phyloP scores from a whole-genome alignment of 2,329 filamentous ascomycete genomes.

The Ustulina deusta region DNA sequence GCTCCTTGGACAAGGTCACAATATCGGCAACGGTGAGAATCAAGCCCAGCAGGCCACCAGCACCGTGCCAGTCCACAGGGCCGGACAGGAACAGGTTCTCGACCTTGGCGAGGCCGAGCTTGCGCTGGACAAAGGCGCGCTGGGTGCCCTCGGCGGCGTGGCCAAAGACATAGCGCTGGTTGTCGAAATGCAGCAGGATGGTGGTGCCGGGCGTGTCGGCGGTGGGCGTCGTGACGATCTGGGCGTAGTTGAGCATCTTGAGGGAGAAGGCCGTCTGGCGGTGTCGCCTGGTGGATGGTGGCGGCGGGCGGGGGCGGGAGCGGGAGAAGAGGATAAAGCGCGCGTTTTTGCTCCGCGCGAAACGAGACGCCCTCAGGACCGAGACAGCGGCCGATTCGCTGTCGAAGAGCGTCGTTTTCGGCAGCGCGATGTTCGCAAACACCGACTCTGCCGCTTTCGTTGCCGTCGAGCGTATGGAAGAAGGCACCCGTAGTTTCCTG shows the following conservation, averaged over 20 bases:
- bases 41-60: constrained; percentile 86
- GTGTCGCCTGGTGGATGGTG: background rate
- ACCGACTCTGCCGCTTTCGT: constrained; percentile 2
- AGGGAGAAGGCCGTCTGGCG: background rate
- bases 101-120: constrained; percentile 72
- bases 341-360: too few species aligned
- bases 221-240: constrained; percentile 84
- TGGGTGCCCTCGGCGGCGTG: constrained; percentile 87
- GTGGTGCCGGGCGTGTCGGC: constrained; percentile 87
- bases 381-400: constrained; percentile 3
- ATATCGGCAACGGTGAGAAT: constrained; percentile 85
- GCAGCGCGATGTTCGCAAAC: constrained; percentile 35
- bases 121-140: constrained; percentile 77
- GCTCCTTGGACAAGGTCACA: constrained; percentile 61
- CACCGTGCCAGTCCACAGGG: constrained; percentile 77
- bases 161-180: constrained; percentile 87
- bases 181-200: constrained; percentile 82
- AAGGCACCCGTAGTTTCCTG: constrained; percentile 14
- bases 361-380: background rate
- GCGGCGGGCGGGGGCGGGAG: background rate
- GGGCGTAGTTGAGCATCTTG: constrained; percentile 78
- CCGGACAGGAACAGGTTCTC: constrained; percentile 88
- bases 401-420: constrained; percentile 33
- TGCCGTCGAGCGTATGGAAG: background rate
- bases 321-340: constrained; percentile 15